Evolutionary conservation across 2,329 filamentous ascomycete genomes (phyloP).

Genomic region (Metarhizium robertsii): DNA sequence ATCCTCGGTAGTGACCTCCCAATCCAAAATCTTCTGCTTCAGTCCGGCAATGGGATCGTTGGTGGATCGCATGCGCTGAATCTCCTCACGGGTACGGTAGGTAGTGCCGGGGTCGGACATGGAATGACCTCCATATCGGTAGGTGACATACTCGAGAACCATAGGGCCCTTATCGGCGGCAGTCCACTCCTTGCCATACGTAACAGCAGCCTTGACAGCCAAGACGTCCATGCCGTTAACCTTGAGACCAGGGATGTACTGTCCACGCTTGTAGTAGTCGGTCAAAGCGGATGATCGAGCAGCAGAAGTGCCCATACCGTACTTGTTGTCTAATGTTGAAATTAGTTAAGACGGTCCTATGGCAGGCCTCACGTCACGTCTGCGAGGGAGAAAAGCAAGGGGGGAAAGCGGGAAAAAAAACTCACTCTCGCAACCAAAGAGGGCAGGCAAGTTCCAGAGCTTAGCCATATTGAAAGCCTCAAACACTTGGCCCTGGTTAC

Average conservation of each 20-base stretch:
- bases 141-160: slow-evolving; percentile 97
- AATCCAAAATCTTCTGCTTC: slow-evolving; percentile 97
- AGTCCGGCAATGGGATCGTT: slow-evolving; percentile 96
- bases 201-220: slow-evolving; percentile 90
- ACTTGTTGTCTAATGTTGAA: slow-evolving; percentile 83
- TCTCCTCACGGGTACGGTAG: slow-evolving; percentile 98
- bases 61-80: slow-evolving; percentile 98
- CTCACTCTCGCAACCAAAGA: slow-evolving; percentile 98
- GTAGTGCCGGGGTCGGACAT: slow-evolving; percentile 99
- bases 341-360: slow-evolving; percentile 6
- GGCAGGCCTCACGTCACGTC: background rate
- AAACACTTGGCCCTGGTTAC: slow-evolving; percentile 99
- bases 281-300: slow-evolving; percentile 89
- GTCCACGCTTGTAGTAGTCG: slow-evolving; percentile 99
- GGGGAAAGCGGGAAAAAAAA: slow-evolving; percentile 14
- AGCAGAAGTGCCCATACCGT: slow-evolving; percentile 97
- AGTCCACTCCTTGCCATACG: slow-evolving; percentile 88
- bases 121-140: slow-evolving; percentile 98
- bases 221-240: slow-evolving; percentile 99
- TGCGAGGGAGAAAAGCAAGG: no score
- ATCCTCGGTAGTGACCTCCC: slow-evolving; percentile 83
- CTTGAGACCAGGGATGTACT: slow-evolving; percentile 99
- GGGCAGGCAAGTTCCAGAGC: slow-evolving; percentile 90
- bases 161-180: slow-evolving; percentile 78
- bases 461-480: slow-evolving; percentile 99